phyloP scores from a whole-genome alignment of 441 rosid genomes.

The Populus hybrid region DNA sequence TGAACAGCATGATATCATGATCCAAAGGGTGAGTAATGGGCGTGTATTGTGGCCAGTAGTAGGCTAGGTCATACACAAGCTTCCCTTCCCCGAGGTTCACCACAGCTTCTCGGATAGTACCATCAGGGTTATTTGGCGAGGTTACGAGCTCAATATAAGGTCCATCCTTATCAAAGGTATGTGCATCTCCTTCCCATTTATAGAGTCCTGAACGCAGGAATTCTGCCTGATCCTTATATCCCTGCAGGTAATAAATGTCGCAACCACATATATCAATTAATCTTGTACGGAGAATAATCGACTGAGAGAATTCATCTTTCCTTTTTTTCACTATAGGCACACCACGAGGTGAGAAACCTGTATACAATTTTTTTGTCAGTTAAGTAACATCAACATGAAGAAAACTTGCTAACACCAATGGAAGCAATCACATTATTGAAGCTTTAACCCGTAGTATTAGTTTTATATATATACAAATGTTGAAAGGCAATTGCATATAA shows the following conservation, averaged over 20 bases:
- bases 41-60: conserved; percentile 19
- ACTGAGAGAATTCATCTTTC: not conserved
- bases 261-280: not conserved
- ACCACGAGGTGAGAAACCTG: not conserved
- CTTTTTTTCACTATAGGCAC: not conserved
- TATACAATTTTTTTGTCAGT: not conserved
- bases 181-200: conserved; percentile 84
- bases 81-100: conserved; percentile 50
- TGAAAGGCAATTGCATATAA: too few relatives aligned
- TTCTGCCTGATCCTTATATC: conserved; percentile 49
- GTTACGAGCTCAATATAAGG: conserved; percentile 67
- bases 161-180: conserved; percentile 39
- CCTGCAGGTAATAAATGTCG: conserved; percentile 29
- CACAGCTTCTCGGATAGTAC: conserved; percentile 54
- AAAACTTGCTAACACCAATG: not conserved
- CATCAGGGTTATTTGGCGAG: conserved; percentile 87
- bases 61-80: conserved; percentile 72
- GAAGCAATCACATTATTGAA: not conserved
- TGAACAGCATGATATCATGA: conserved; percentile 77
- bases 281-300: not conserved
- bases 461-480: too few relatives aligned
- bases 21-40: conserved; percentile 61
- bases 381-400: not conserved
- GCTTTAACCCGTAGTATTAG: too few relatives aligned
- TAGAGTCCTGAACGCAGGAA: conserved; percentile 49